Percentiles rank a stretch among this genome's conserved stretches.
phyloP scores from a whole-genome alignment of 75 land plant genomes.

The Pinus taeda region DNA sequence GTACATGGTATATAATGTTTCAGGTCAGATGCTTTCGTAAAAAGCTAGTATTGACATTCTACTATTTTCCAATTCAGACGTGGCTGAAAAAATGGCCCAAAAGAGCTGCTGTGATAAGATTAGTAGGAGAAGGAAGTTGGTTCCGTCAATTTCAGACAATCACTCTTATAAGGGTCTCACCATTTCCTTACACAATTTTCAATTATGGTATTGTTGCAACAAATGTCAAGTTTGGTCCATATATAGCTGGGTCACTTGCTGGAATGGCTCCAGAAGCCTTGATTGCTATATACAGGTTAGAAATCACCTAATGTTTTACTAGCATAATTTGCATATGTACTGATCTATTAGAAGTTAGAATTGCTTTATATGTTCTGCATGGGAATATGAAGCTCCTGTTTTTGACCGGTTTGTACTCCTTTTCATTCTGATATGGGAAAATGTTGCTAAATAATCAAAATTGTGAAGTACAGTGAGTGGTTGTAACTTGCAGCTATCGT shows the following conservation, averaged over 20 bases:
- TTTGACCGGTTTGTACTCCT: background rate
- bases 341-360: background rate
- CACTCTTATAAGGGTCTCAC: conserved; percentile 78
- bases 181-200: conserved; percentile 92
- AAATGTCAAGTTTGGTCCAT: conserved; percentile 74
- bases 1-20: background rate
- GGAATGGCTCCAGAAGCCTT: conserved; percentile 96
- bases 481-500: no score
- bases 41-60: conserved; percentile 1
- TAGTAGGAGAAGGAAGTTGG: conserved; percentile 91
- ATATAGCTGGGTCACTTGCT: conserved; percentile 76
- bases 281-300: conserved; percentile 89
- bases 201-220: conserved; percentile 90
- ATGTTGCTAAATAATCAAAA: background rate
- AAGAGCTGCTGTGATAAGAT: conserved; percentile 71
- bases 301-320: background rate
- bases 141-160: conserved; percentile 75
- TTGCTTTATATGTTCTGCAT: no score
- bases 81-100: conserved; percentile 89
- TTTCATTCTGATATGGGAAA: background rate
- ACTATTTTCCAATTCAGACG: conserved; percentile 35
- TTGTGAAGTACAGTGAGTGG: no score
- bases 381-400: background rate
- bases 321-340: background rate
- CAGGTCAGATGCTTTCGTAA: background rate